Base-by-base conservation (phyloP, 768 basidiomycete genomes). In the Tricholoma bakamatsutake region DNA sequence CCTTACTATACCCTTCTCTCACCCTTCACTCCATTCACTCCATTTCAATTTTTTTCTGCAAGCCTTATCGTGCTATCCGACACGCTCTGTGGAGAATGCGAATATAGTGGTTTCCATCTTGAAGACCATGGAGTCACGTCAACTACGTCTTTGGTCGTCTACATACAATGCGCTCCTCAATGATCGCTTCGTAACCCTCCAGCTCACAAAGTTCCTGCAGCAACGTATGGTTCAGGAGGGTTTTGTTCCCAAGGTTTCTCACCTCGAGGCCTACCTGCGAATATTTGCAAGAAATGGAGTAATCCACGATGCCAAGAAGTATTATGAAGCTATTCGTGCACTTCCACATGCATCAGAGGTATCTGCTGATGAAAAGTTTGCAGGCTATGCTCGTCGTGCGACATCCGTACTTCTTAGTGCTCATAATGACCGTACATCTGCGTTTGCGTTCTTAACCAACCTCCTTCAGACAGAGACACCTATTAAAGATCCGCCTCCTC, bases 11-110 rank as follows among this genome's bases (percentile, higher is more conserved):
- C 61, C 65, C 13, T 48, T 48, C n/a, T 48, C 46, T 8, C 0
- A 17, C 10, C 54, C 75, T 33, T 63, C 68, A 39, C 50, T 73
- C 56, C 50, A 58, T 17, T 42, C 58, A 31, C 60, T 71, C 27
- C 68, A 76, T 53, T 83, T 79, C 70, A 85, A 85, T 60, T 71
- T 77, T 50, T 67, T 85, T 48, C 75, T 85, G 17, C 74, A 75
- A 50, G 77, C 81, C 4, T 66, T 85, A 24, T 73, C 83, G 0
- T 61, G 62, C 52, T 68, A 73, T 48, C 74, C 76, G 12, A 69
- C 72, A 3, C 66, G 70, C 13, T 76, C 79, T 1, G 63, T 66
- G 0, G 71, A 76, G 6, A 71, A 66, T 1, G 71, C 79, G 1
- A 66, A 72, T 11, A 67, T 72, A 17, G 74, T 75, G 0, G 60